phyloP scores from a whole-genome alignment of 2,329 filamentous ascomycete species.

The Didymella segeticola region DNA sequence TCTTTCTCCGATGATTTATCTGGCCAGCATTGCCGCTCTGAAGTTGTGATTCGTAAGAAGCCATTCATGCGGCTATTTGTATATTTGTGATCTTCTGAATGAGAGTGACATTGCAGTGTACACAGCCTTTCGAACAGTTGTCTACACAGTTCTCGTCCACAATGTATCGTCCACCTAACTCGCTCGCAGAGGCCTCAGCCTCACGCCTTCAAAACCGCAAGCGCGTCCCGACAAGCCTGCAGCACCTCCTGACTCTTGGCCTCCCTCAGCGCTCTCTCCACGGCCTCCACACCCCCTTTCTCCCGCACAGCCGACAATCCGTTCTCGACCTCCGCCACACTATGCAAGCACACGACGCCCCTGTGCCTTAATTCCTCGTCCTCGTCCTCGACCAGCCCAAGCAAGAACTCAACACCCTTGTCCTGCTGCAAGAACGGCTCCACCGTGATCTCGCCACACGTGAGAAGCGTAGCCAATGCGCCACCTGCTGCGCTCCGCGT shows the following conservation, averaged over 20 bases:
- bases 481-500: conserved; percentile 87
- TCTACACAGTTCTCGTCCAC: background rate
- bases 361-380: conserved; percentile 72
- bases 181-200: background rate
- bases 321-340: conserved; percentile 68
- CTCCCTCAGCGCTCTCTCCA: conserved; percentile 74
- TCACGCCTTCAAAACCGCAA: conserved; percentile 68
- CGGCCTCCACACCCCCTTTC: conserved; percentile 68
- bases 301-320: conserved; percentile 53
- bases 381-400: conserved; percentile 78
- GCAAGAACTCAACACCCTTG: conserved; percentile 75
- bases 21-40: too few species aligned
- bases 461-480: conserved; percentile 82
- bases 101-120: too few species aligned
- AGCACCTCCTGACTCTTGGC: conserved; percentile 73
- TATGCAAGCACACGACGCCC: conserved; percentile 77
- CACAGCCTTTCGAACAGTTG: too few species aligned
- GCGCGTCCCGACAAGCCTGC: conserved; percentile 71
- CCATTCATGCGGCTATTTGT: too few species aligned
- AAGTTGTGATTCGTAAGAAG: too few species aligned
- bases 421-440: conserved; percentile 70
- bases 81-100: too few species aligned
- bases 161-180: background rate
- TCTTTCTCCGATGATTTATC: too few species aligned
- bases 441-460: conserved; percentile 73